Evolutionary conservation across 2,329 filamentous ascomycete genomes (phyloP), one percentile per base, ranked within the genome.

Genomic region (Neophaeococcomyces mojaviensis): DNA sequence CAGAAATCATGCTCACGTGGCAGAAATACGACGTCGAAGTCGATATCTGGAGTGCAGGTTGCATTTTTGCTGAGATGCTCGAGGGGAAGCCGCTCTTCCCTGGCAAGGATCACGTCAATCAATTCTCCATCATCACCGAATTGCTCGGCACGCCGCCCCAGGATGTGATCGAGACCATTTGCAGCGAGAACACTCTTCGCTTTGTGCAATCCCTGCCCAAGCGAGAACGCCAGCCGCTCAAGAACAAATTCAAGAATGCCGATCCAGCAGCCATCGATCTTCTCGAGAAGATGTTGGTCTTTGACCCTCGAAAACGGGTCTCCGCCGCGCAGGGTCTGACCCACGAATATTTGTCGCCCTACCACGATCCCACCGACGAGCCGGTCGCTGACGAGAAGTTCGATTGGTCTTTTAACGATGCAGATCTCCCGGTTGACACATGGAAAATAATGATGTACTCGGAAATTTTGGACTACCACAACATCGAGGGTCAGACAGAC

Each of bases 391-490:
- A 95, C 51, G 89, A 96, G 73, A 96, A 95, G 71, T 98, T 98
- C 60, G 92, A 98, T 65, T 98, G 92, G 92, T 96, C 89, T 44
- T 98, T 98, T 71, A 97, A 97, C 66, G 92, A 98, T 59, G 92
- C 90, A 39, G 92, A 98, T 63, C 73, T 98, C 47, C 90, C 92
- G 1, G 89, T 97, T 41, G 92, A 98, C 64, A 95, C 89, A n/a
- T 98, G 92, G 92, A 98, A 98, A 74, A 96, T 98, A 64, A 98
- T 97, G 92, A 98, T 98, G 92, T 97, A 97, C 74, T 95, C 89
- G 43, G 90, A 97, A 68, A 97, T 98, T 59, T 83, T 97, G 59
- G 89, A 97, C 68, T 97, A 96, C 69, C 92, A 97, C 71, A 96
- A 97, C 62, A 84, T 95, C 53, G 88, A 94, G 55, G 36, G 36